Evolutionary conservation across 805 yeast genomes (phyloP), one percentile per base, ranked within the genome.

Genomic region (Zygotorulaspora chibaensis): DNA sequence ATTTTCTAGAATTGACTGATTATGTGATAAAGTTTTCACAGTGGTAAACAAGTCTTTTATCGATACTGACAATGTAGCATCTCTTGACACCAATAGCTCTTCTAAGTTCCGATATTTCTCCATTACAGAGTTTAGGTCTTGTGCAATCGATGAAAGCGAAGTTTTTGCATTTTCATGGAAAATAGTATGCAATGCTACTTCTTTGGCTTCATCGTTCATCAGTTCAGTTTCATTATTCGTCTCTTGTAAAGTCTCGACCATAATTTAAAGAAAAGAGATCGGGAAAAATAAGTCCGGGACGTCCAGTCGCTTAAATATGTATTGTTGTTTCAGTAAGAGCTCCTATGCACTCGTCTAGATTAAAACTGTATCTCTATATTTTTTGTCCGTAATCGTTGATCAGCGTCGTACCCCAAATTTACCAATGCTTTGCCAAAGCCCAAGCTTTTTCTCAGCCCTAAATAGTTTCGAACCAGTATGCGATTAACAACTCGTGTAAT

Each of bases 1-100:
- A 49, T 61, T 66, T 45, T 66, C 68, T 25, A 66, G 48, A 1
- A 63, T 62, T n/a, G 58, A 49, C 46, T 66, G 70, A 43, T 66
- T 65, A 34, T 63, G 59, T 8, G 63, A 53, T 3, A 65, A 46
- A 8, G 58, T 62, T 41, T 57, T 58, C 30, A 66, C 46, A 9
- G 65, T 52, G 8, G 53, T 43, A n/a, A 61, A 50, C 20, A 65
- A 40, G 33, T 59, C 54, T 20, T 55, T 52, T 23, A 63, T 43
- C 2, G 62, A 54, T 9, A 39, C 41, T 10, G 56, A 55, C 31
- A 46, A 38, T 12, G 50, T 37, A 4, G 52, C 40, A 27, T 57
- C 56, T 18, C 52, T 54, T 8, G 58, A 42, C 12, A 53, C 17
- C 9, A 59, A 26, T 34, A 57, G 28, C 2, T 50, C 27, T 37